phyloP scores from a whole-genome alignment of 73 alveolate genomes.

The Symbiodinium natans region DNA sequence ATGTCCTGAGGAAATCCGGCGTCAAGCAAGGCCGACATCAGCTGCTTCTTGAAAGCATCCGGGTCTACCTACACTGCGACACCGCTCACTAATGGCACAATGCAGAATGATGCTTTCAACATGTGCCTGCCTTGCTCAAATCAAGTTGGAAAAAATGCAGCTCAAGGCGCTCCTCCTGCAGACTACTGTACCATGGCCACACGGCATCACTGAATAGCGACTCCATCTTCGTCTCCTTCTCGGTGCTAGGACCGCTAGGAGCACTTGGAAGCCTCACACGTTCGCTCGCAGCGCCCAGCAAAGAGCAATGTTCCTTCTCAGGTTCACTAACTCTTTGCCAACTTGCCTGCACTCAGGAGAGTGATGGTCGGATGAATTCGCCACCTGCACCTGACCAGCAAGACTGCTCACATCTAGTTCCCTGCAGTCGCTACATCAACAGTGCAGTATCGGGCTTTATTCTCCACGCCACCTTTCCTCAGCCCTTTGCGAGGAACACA shows the following conservation, averaged over 20 bases:
- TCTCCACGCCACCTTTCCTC: too few relatives aligned
- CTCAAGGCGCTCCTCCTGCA: conserved; percentile 43
- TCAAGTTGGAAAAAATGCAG: conserved; percentile 61
- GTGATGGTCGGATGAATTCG: too few relatives aligned
- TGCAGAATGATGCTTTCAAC: neutral
- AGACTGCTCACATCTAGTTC: too few relatives aligned
- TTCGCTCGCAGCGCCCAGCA: too few relatives aligned
- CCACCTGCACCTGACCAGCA: too few relatives aligned
- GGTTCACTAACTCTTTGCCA: too few relatives aligned
- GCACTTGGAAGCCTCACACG: too few relatives aligned
- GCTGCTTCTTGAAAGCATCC: conserved; percentile 19
- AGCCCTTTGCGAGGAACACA: too few relatives aligned
- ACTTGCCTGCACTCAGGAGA: too few relatives aligned
- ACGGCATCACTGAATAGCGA: neutral
- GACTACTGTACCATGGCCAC: neutral
- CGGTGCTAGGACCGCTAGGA: neutral
- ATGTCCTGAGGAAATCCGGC: conserved; percentile 25
- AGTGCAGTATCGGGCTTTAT: too few relatives aligned
- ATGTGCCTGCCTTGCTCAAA: conserved; percentile 10
- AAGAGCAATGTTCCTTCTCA: too few relatives aligned
- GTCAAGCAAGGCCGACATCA: conserved; percentile 13
- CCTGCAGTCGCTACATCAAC: too few relatives aligned
- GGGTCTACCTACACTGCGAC: neutral
- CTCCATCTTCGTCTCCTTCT: neutral
- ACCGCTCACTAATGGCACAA: neutral